phyloP scores from a whole-genome alignment of 345 rosid genomes.

The Capsella bursapastoris region DNA sequence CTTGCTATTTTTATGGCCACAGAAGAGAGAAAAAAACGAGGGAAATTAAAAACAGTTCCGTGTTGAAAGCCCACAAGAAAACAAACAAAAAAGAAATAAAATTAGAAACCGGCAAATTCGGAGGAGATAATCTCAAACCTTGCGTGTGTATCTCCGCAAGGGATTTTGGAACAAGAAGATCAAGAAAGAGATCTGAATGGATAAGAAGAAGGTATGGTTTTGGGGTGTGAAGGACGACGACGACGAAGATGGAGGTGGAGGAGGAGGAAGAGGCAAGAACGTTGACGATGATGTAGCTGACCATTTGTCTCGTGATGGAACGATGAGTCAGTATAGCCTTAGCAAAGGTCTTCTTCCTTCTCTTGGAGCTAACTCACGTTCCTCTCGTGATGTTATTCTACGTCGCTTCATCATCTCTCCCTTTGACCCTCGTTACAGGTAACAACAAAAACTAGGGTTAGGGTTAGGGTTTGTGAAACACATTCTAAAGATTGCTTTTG shows the following conservation, averaged over 20 bases:
- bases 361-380: constrained; percentile 62
- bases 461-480: too few species aligned
- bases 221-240: constrained; percentile 32
- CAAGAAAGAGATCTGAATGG: background rate
- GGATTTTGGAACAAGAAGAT: background rate
- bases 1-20: background rate
- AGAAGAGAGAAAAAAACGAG: background rate
- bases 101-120: constrained; percentile 14
- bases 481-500: too few species aligned
- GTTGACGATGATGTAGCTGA: constrained; percentile 34
- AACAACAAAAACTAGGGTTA: too few species aligned
- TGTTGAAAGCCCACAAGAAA: background rate
- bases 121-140: constrained; percentile 1
- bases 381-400: constrained; percentile 49
- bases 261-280: background rate
- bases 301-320: constrained; percentile 49
- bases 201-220: constrained; percentile 45
- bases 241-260: background rate
- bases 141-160: background rate
- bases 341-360: constrained; percentile 70
- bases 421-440: constrained; percentile 70
- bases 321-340: constrained; percentile 66
- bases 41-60: background rate
- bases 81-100: background rate
- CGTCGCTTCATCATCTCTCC: constrained; percentile 69